Conservation (phyloP, 495 filamentous ascomycete genomes). For the Podospora pseudocomata region DNA sequence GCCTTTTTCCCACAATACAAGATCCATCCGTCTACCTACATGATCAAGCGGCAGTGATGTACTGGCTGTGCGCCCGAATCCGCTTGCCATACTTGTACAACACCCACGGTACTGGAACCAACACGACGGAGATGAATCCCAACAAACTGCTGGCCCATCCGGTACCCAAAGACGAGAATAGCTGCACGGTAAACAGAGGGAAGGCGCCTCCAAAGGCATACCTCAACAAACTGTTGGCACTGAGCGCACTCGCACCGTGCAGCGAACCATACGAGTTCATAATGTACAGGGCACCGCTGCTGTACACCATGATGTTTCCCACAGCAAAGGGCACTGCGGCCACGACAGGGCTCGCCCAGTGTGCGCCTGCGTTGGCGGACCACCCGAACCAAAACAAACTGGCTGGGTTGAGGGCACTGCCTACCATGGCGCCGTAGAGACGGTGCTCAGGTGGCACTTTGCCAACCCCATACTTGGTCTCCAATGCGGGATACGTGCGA, state of each 20-base stretch:
- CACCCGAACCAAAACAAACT: slow-evolving; percentile 51
- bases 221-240: slow-evolving; percentile 60
- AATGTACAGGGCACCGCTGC: slow-evolving; percentile 45
- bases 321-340: slow-evolving; percentile 61
- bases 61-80: slow-evolving; percentile 44
- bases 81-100: slow-evolving; percentile 44
- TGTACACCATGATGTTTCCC: slow-evolving; percentile 60
- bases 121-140: slow-evolving; percentile 52
- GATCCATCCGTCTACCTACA: background rate
- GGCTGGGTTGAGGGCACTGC: slow-evolving; percentile 51
- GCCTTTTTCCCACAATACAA: background rate
- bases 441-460: slow-evolving; percentile 51
- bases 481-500: slow-evolving; percentile 35
- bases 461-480: slow-evolving; percentile 25
- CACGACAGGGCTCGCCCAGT: slow-evolving; percentile 44
- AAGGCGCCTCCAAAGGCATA: slow-evolving; percentile 60
- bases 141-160: slow-evolving; percentile 58
- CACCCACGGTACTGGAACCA: slow-evolving; percentile 57
- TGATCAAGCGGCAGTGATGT: slow-evolving; percentile 15
- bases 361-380: slow-evolving; percentile 35
- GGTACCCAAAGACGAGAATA: slow-evolving; percentile 50
- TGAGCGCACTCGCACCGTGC: slow-evolving; percentile 57
- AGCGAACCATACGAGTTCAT: slow-evolving; percentile 55
- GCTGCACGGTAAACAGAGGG: slow-evolving; percentile 59
- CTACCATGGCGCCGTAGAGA: slow-evolving; percentile 59